These are phyloP conservation scores for Salvia hispanica DNA, from an alignment of 257 asterid genomes.

Conservation along the genomic window DNA sequence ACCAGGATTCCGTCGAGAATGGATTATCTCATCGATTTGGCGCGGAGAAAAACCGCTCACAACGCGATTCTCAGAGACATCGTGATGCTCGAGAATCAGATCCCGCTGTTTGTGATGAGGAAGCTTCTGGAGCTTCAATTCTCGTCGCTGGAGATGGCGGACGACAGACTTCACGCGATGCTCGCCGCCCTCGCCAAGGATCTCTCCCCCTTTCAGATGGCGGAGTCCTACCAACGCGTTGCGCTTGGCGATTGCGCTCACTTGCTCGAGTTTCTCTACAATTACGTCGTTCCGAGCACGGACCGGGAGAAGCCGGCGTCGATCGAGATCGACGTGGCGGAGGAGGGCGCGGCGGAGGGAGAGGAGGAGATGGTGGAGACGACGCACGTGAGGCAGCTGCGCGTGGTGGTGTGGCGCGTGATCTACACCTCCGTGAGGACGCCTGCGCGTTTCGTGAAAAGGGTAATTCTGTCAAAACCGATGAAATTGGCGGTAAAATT, in stretches of 20 bases:
- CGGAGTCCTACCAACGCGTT: neutral
- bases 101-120: conserved; percentile 54
- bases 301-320: conserved; percentile 23
- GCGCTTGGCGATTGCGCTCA: conserved; percentile 37
- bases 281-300: conserved; percentile 41
- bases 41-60: conserved; percentile 50
- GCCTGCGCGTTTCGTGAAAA: conserved; percentile 36
- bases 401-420: conserved; percentile 25
- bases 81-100: conserved; percentile 70
- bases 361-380: conserved; percentile 12
- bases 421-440: conserved; percentile 26
- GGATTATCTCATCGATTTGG: conserved; percentile 46
- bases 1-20: conserved; percentile 41
- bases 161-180: conserved; percentile 38
- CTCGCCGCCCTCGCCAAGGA: conserved; percentile 40
- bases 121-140: conserved; percentile 45
- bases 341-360: neutral
- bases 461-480: conserved; percentile 41
- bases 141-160: conserved; percentile 43
- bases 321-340: conserved; percentile 1
- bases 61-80: conserved; percentile 56
- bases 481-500: conserved; percentile 33
- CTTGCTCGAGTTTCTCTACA: conserved; percentile 54
- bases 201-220: conserved; percentile 48
- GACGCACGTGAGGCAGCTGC: conserved; percentile 12